Base-by-base conservation (phyloP, 805 yeast genomes). In the Yarrowia sp. region DNA sequence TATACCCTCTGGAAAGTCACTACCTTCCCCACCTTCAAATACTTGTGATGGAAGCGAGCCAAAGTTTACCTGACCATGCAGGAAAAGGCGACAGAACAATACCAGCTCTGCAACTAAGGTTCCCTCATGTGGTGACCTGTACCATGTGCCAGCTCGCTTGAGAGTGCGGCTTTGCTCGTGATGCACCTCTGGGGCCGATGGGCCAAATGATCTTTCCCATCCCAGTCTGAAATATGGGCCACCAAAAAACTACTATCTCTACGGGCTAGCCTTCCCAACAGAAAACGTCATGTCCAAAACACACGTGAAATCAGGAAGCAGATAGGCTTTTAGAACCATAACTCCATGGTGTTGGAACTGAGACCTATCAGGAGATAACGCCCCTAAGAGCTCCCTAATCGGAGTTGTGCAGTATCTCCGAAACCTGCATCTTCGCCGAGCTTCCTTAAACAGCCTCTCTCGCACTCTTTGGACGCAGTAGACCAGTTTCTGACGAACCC, bases 21-120 rank as follows among this genome's bases (percentile, higher is more conserved):
- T n/a, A n/a, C 35, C 38, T 48, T 48, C 54, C 54, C 54, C 54
- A 48, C 46, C 40, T 54, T 54, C 46, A 33, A 21, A 33, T 17
- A 24, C 36, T 36, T 24, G 59, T 11, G 22, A n/a, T 48, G 54
- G 40, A 54, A 36, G 61, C 46, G 46, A 54, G 46, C 35, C 46
- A 54, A 54, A 24, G 61, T 54, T 54, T 21, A 21, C 59, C 43
- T n/a, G 41, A 10, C 4, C 43, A 33, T 51, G 59, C 59, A 51
- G 59, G 22, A 35, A 36, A 35, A 16, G 21, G 59, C 59, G 43
- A 51, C 16, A 51, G 59, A 51, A 51, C 43, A 51, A 51, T 24
- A 16, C 38, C 22, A 48, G 26, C 1, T n/a, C n/a, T 9, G 6
- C 48, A 19, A 48, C 17, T 48, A 48, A 48, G 38, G 28, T 48